Base-by-base conservation (phyloP, 1,284 basidiomycete genomes). In the Earliella scabrosa region DNA sequence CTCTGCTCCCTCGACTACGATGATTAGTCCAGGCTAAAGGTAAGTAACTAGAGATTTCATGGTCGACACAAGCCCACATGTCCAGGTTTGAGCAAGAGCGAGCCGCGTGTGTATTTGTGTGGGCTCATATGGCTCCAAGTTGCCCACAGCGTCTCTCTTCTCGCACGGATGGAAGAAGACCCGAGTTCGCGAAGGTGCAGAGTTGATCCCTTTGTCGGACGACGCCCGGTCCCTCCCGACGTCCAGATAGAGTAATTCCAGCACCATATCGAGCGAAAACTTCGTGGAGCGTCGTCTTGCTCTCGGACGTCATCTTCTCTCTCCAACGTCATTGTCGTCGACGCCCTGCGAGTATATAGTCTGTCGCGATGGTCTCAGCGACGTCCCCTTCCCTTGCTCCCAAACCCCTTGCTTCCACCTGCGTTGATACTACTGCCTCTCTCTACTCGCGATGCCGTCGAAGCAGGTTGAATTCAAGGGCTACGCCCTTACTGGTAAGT, bases 391-490 rank as follows among this genome's bases (percentile, higher is more conserved):
- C n/a, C 18, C n/a, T 3, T 6, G 10, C 36, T 31, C 27, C 4
- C 7, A 3, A 21, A 27, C 35, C 20, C 26, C n/a, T 36, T 20
- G 21, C 36, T 26, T 7, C 31, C 18, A 44, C n/a, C n/a, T n/a
- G n/a, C n/a, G n/a, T n/a, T n/a, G n/a, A n/a, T n/a, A n/a, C n/a
- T n/a, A n/a, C 5, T 9, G 9, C 45, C 4, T 13, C 21, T 41
- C 21, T 13, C 36, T 18, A 10, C 39, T 3, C 32, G 29, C 45
- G 34, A 58, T 59, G 55, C 32, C 58, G 4, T 39, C 41, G 5
- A 14, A 60, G 9, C 14, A 51, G 4, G n/a, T 61, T n/a, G 48
- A 60, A 29, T 62, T 64, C 60, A 63, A 61, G 46, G 64, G 64
- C 16, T 66, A 66, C 29, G 63, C 64, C 2, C 44, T 66, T 34